Conservation (phyloP, 768 basidiomycete genomes). For the Termitomyces heimii region DNA sequence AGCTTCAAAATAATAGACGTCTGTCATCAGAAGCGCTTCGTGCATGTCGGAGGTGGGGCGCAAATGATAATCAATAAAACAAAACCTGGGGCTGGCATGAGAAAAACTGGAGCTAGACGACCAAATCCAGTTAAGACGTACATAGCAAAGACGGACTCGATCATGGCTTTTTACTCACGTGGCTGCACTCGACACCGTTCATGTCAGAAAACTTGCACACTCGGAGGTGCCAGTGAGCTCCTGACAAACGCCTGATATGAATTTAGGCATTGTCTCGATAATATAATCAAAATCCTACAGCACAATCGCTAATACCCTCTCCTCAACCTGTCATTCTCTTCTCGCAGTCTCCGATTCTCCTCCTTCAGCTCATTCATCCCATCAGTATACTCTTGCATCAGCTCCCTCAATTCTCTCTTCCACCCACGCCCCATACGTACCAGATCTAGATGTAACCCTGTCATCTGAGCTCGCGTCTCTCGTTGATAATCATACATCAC, state of each 20-base stretch:
- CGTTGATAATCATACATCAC: constrained; percentile 69
- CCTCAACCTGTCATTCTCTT: constrained; percentile 62
- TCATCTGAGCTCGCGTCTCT: constrained; percentile 67
- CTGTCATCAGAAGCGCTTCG: neutral
- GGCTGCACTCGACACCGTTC: neutral
- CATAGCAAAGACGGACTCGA: neutral
- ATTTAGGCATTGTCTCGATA: neutral
- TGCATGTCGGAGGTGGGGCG: neutral
- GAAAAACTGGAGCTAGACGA: neutral
- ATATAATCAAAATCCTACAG: neutral
- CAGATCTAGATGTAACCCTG: constrained; percentile 69
- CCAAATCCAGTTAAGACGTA: neutral
- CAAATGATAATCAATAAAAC: neutral
- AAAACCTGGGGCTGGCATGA: neutral
- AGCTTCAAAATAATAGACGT: neutral
- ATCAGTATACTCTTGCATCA: constrained; percentile 57
- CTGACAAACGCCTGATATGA: neutral
- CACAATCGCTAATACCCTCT: constrained; percentile 21
- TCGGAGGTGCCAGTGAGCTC: neutral
- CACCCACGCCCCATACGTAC: constrained; percentile 65
- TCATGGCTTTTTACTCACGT: neutral
- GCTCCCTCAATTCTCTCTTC: constrained; percentile 55
- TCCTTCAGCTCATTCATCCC: constrained; percentile 56
- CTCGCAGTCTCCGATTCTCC: constrained; percentile 59
- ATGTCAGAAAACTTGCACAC: neutral